Conservation (phyloP, 2,329 filamentous ascomycete genomes). For the Epichloe uncinata region DNA sequence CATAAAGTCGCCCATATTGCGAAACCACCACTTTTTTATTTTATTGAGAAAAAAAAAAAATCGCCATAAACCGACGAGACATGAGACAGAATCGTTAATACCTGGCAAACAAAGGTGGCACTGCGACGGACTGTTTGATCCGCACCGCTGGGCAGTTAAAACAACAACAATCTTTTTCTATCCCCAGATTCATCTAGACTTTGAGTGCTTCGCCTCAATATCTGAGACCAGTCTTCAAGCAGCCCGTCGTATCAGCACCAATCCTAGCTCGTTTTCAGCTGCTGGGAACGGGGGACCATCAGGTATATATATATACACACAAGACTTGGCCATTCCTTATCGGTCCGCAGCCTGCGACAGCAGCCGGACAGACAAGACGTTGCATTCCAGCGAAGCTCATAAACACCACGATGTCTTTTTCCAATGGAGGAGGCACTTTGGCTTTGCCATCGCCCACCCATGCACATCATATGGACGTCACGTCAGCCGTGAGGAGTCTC, state of each 20-base stretch:
- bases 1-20: background rate
- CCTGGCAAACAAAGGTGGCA: conserved; percentile 2
- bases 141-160: background rate
- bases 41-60: too few species aligned
- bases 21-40: background rate
- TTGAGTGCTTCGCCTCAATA: background rate
- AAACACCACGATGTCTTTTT: conserved; percentile 40
- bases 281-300: background rate
- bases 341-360: conserved; percentile 13
- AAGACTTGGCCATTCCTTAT: conserved; percentile 14
- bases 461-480: conserved; percentile 69
- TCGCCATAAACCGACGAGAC: conserved; percentile 4
- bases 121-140: background rate
- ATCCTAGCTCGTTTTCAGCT: background rate
- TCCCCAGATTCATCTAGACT: conserved; percentile 1
- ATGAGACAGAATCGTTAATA: conserved; percentile 4
- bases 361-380: conserved; percentile 11
- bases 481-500: conserved; percentile 68
- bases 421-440: conserved; percentile 56
- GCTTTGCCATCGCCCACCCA: conserved; percentile 80
- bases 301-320: background rate
- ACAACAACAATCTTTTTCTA: background rate
- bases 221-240: background rate
- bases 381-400: conserved; percentile 12
- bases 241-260: background rate